Evolutionary conservation across 805 yeast species (phyloP), one percentile per base, ranked within the genome.

Genomic region (Pichia paraexigua): DNA sequence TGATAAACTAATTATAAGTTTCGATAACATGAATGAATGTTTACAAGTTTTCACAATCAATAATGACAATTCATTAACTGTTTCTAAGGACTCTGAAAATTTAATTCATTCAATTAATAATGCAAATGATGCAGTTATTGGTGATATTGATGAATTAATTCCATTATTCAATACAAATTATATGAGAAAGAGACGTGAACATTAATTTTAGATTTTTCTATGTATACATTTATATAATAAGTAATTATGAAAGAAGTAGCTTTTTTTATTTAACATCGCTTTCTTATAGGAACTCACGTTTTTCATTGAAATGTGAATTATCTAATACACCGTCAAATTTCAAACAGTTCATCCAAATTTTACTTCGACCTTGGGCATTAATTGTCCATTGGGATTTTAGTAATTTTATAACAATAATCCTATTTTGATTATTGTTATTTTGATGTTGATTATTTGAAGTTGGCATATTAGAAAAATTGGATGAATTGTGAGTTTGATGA

Each of bases 121-220:
- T 41, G 48, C 52, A 6, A 56, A 56, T 46, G 52, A 52, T 46
- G 44, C 56, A 2, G 53, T 56, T 30, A 52, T 66, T 44, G 67
- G 56, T 44, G 59, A 57, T 35, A 39, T 64, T 2, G 75, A 73
- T 2, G 67, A 66, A 42, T 60, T 74, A 43, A 69, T 78, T 57
- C 85, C 86, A 17, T 72, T 82, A 54, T 80, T 79, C 62, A 72
- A 74, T 40, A 70, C 76, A 37, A 72, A 73, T 51, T 71, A 76
- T 43, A 68, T 82, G 56, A 77, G 86, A 61, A 82, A 82, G 65
- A 74, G 87, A 67, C 77, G 85, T 62, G 87, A 82, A 58, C 83
- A 81, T 63, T 81, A 64, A 64, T 24, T 11, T 2, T 21, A 35
- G 20, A 35, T 24, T 17, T 24, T 17, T 11, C 24, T 43, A 20